Evolutionary conservation across 768 basidiomycete species (phyloP).

Genomic region (Sutorius australiensis): DNA sequence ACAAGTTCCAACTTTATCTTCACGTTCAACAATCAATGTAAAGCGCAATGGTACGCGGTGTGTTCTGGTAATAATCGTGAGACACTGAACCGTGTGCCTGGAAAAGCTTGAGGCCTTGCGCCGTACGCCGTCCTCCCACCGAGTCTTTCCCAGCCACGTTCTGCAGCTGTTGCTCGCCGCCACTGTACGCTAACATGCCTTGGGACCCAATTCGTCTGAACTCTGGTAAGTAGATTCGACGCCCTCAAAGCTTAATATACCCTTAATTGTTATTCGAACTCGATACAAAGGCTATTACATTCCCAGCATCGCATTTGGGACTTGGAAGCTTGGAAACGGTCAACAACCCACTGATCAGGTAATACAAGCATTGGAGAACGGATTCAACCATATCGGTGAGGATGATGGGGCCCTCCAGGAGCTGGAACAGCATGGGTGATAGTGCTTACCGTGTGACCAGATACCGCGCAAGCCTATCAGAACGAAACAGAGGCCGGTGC

Average conservation of each 20-base stretch:
- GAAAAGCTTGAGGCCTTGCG: no score
- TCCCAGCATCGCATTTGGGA: slow-evolving; percentile 58
- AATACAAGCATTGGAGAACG: slow-evolving; percentile 57
- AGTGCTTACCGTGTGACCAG: slow-evolving; percentile 29
- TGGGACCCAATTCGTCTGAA: slow-evolving; percentile 58
- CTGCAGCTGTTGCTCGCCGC: neutral
- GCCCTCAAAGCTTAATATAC: neutral
- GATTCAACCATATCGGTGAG: slow-evolving; percentile 62
- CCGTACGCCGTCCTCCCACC: neutral
- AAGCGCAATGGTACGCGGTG: neutral
- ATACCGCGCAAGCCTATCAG: slow-evolving; percentile 58
- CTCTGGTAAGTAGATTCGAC: slow-evolving; percentile 41
- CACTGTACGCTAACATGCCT: slow-evolving; percentile 41
- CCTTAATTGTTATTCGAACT: neutral
- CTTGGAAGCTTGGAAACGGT: slow-evolving; percentile 62
- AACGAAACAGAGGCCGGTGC: slow-evolving; percentile 51
- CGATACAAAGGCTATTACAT: slow-evolving; percentile 37
- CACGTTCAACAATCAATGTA: no score
- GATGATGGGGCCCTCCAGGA: slow-evolving; percentile 9
- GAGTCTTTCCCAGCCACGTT: neutral
- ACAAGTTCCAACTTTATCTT: no score
- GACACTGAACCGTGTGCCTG: neutral
- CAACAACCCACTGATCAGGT: slow-evolving; percentile 50
- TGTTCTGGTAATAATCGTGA: neutral
- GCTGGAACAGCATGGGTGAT: neutral